Base-by-base conservation (phyloP, 805 yeast species). In the Pichia thaimueangensis region DNA sequence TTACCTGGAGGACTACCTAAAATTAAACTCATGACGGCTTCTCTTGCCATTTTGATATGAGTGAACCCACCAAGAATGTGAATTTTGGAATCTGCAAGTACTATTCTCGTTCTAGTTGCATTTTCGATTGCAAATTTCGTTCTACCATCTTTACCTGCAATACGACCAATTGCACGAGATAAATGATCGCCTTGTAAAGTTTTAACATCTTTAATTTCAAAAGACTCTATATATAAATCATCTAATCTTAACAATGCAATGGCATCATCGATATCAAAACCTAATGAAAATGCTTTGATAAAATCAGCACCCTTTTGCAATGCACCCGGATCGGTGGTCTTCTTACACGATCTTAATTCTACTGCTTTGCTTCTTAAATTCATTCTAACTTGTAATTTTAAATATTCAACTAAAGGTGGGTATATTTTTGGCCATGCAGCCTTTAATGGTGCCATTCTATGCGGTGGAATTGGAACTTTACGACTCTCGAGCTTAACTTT, bases 111-210 rank as follows among this genome's bases (percentile, higher is more conserved):
- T 68, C 97, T 79, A 19, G 97, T 91, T 15, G 98, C 97, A 60
- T 93, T 93, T 67, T 93, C 99, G 59, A 93, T 93, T 25, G 98
- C 97, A 64, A 91, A 93, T 69, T 91, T 93, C 48, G 97, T 93
- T 67, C 89, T 91, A 59, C 99, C 99, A 61, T 93, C 99, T 61
- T 93, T 94, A 64, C 99, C 99, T 12, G 99, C 98, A 65, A 93
- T 93, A 74, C 99, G 87, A 58, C 98, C 99, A 62, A 93, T 93
- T 7, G 99, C 98, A 74, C 99, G 82, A 40, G 96, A 84, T 61
- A 93, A 72, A 76, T 93, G 98, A 67, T 93, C 98, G 22, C 97
- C 98, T 23, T 79, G 80, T 53, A 93, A 70, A 5, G 97, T 91
- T 67, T 93, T 94, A 45, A 93, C 97, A 65, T 93, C 99, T 63